Percentiles rank a stretch among this genome's conserved stretches.
These are phyloP conservation scores for Sporothrix pallida DNA, from an alignment of 2,329 filamentous ascomycete species.

Conservation along the genomic window DNA sequence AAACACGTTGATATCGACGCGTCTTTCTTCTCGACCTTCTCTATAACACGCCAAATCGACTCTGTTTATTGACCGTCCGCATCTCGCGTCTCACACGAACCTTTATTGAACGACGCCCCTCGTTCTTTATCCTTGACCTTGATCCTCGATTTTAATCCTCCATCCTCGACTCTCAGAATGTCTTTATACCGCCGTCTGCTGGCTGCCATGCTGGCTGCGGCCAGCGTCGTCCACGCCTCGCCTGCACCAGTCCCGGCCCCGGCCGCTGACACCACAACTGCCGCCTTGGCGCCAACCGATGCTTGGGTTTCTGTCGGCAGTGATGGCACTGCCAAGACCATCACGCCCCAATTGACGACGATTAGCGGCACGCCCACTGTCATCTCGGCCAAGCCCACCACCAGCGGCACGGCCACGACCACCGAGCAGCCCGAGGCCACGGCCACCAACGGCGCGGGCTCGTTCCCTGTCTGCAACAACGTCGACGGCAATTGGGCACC, in stretches of 20 bases:
- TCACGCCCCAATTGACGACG: slow-evolving; percentile 57
- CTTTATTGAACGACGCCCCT: not conserved
- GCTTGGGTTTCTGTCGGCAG: slow-evolving; percentile 60
- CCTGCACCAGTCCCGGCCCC: slow-evolving; percentile 35
- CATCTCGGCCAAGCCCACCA: slow-evolving; percentile 47
- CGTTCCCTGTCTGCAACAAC: slow-evolving; percentile 59
- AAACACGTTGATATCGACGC: not conserved
- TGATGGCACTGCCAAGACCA: slow-evolving; percentile 54
- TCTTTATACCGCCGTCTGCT: slow-evolving; percentile 16
- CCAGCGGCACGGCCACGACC: slow-evolving; percentile 44
- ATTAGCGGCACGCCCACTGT: slow-evolving; percentile 53
- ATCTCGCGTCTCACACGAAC: not conserved
- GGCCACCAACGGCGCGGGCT: slow-evolving; percentile 52
- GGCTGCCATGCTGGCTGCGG: slow-evolving; percentile 25
- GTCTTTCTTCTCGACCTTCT: not conserved
- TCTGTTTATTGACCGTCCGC: not conserved
- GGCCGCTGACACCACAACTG: slow-evolving; percentile 39
- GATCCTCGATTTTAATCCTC: not conserved
- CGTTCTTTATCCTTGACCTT: no score
- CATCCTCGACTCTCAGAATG: not conserved
- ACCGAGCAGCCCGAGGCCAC: slow-evolving; percentile 54
- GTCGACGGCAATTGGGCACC: slow-evolving; percentile 54
- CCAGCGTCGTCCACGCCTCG: slow-evolving; percentile 29
- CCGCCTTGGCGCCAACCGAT: slow-evolving; percentile 44
- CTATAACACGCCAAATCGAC: not conserved